phyloP scores from a whole-genome alignment of 176 grass and related monocot species.

The Alopecurus myosuroides region DNA sequence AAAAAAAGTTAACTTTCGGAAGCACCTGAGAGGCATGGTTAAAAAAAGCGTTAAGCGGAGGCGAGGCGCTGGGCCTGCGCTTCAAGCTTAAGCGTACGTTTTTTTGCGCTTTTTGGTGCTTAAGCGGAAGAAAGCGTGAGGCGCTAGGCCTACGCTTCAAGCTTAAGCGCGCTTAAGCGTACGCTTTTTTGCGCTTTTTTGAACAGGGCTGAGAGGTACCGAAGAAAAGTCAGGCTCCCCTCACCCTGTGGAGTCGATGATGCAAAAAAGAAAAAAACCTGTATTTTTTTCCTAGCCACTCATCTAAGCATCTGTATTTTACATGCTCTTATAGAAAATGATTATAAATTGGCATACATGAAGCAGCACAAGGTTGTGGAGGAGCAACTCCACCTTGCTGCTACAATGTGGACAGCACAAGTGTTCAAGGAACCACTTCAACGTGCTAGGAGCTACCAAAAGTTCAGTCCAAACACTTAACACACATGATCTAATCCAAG shows the following conservation, averaged over 20 bases:
- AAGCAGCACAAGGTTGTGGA: not conserved
- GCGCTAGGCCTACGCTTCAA: too few relatives aligned
- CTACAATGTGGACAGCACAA: not conserved
- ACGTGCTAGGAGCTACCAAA: not conserved
- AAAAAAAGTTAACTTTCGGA: not conserved
- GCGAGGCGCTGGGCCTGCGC: too few relatives aligned
- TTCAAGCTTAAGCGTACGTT: too few relatives aligned
- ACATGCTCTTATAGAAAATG: not conserved
- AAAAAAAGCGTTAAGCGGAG: too few relatives aligned
- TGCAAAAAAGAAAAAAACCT: not conserved
- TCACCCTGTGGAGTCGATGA: not conserved
- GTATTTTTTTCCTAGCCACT: not conserved
- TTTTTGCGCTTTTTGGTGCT: too few relatives aligned
- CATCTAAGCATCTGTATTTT: not conserved
- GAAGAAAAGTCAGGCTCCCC: not conserved
- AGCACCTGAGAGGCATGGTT: too few relatives aligned
- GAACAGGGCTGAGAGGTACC: not conserved
- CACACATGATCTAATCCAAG: not conserved
- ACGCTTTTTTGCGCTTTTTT: too few relatives aligned
- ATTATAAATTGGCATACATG: not conserved
- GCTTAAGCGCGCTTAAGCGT: too few relatives aligned
- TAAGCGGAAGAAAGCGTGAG: too few relatives aligned
- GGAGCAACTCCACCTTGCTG: not conserved
- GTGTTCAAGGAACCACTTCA: not conserved
- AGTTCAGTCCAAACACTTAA: not conserved